phyloP scores from a whole-genome alignment of 2,329 filamentous ascomycete species.

The Xenoacremonium recifei region DNA sequence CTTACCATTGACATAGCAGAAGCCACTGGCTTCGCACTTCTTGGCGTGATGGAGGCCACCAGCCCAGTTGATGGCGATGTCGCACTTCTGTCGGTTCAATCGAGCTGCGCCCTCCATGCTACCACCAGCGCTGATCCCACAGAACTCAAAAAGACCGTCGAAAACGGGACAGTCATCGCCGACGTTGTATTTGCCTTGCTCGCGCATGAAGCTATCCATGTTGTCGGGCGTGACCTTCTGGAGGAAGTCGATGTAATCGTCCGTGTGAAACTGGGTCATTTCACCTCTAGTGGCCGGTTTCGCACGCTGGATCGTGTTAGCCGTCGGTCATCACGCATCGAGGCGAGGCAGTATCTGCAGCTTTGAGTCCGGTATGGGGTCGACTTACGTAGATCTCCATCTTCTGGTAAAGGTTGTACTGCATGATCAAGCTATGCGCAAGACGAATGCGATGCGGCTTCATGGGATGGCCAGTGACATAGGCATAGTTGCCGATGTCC shows the following conservation, averaged over 20 bases:
- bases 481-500: conserved; percentile 97
- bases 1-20: conserved; percentile 96
- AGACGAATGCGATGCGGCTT: conserved; percentile 95
- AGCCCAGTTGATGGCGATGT: conserved; percentile 98
- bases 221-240: conserved; percentile 97
- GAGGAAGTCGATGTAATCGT: conserved; percentile 94
- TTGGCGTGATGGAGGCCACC: conserved; percentile 97
- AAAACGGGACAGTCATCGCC: conserved; percentile 97
- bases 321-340: no score
- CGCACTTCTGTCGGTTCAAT: conserved; percentile 85
- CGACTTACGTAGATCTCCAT: conserved; percentile 90
- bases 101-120: conserved; percentile 92
- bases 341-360: no score
- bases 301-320: conserved; percentile 59
- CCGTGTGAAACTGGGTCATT: conserved; percentile 90
- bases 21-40: conserved; percentile 92
- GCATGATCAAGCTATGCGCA: conserved; percentile 93
- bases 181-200: conserved; percentile 92
- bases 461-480: conserved; percentile 96
- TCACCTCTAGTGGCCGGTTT: conserved; percentile 87
- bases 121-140: conserved; percentile 89
- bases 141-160: conserved; percentile 96
- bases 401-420: conserved; percentile 92
- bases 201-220: conserved; percentile 89
- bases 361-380: no score